Evolutionary conservation across 2,329 filamentous ascomycete species (phyloP), one percentile per base, ranked within the genome.

Genomic region (Elsinoe fawcettii): DNA sequence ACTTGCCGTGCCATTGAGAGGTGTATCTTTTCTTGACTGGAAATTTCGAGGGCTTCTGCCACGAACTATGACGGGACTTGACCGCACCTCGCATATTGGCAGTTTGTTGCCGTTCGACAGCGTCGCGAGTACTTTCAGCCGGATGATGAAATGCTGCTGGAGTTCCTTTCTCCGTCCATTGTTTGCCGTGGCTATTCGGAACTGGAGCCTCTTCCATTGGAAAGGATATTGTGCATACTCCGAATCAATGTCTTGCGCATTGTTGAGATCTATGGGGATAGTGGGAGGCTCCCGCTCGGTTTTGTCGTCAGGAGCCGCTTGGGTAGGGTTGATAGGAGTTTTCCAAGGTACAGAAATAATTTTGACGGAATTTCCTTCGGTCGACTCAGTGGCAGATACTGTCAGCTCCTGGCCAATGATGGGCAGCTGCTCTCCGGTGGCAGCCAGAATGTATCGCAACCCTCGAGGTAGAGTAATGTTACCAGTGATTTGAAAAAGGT

Each of bases 321-420:
- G 88, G 37, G 60, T 65, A 5, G 65, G 64, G 53, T 88, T 88
- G 25, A 87, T 88, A 1, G 90, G 91, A 1, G 91, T 96, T 76
- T 97, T 97, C 92, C 92, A 97, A 1, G 92, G 92, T 59, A 97
- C 95, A 6, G 93, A 93, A 61, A 97, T 96, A 61, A 97, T 85
- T 65, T 95, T 92, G 43, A 96, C 90, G 0, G 88, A 76, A 65
- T 96, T 92, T 32, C 90, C 89, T 69, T 97, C 92, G 14, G 96
- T 90, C 1, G 92, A 96, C 70, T 97, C 92, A 51, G 90, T 95
- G 7, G 92, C 92, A 4, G 90, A 95, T 47, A 97, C 88, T 56
- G 86, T 85, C 55, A 96, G 83, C 70, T 97, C 91, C 70, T 92
- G 88, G 61, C 79, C 87, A 61, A 83, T 81, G 51, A 96, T 89